A percentile compares a stretch with the other conserved stretches of the same genome.
phyloP scores from a whole-genome alignment of 257 asterid species.

The Anisodus tanguticus region DNA sequence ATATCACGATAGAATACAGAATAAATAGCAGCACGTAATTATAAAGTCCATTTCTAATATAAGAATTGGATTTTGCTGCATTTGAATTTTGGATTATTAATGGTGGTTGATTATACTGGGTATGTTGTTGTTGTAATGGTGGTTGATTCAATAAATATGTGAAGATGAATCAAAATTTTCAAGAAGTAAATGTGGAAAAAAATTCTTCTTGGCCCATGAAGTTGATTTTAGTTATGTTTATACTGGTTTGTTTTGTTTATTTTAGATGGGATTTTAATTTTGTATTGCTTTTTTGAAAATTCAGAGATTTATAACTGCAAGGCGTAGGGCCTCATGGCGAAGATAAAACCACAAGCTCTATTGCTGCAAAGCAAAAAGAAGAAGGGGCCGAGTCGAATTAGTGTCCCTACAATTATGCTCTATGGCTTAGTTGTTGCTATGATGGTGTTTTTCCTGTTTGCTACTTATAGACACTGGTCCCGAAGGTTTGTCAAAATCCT shows the following conservation, averaged over 20 bases:
- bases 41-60: not conserved
- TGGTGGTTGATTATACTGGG: not conserved
- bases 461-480: conserved; percentile 57
- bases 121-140: too few species aligned
- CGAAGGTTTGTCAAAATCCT: conserved; percentile 38
- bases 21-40: not conserved
- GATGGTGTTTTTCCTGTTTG: conserved; percentile 49
- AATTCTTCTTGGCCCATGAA: not conserved
- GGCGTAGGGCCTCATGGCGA: conserved; percentile 41
- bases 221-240: not conserved
- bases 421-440: conserved; percentile 42
- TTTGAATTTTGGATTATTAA: not conserved
- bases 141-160: not conserved
- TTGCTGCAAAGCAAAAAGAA: conserved; percentile 62
- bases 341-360: conserved; percentile 64
- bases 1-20: too few species aligned
- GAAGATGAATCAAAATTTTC: not conserved
- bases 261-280: not conserved
- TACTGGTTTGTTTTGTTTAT: not conserved
- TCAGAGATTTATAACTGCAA: conserved; percentile 25
- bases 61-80: not conserved
- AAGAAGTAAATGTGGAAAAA: not conserved
- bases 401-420: conserved; percentile 45
- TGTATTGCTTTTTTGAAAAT: not conserved
- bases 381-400: conserved; percentile 48